Evolutionary conservation across 495 filamentous ascomycete species (phyloP), one percentile per base, ranked within the genome.

Genomic region (Geoglossum glabrum): DNA sequence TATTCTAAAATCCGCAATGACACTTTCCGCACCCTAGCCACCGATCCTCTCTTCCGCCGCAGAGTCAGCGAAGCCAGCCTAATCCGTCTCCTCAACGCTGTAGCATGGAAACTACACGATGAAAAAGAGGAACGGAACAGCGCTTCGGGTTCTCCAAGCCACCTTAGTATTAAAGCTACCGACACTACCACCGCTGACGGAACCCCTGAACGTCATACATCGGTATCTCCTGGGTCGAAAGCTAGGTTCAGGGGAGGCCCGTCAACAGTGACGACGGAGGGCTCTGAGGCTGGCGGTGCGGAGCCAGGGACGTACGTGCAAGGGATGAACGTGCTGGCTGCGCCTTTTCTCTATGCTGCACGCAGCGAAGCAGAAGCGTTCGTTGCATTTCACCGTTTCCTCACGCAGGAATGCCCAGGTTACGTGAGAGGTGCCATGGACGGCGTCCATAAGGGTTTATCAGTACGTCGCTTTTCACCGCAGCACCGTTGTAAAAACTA

Each of bases 271-370:
- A 58, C 74, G 1, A 81, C 76, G 5, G 79, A 84, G 61, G 78
- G 74, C 47, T 80, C 76, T 25, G 77, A 81, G 50, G 66, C 62
- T 10, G 69, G 67, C 23, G 70, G 74, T 1, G 72, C 71, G 17
- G 82, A 85, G 59, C 76, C 82, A 15, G 85, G 85, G 13, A 87
- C 86, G 56, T 99, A 99, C 67, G 93, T 97, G 5, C 92, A 99
- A 67, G 92, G 92, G 58, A 97, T 98, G 92, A 98, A 97, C 66
- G 90, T 97, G n/a, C 79, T 98, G n/a, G 90, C 87, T 36, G 92
- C 92, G 9, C 93, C 92, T 0, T 96, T 99, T 64, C 76, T 97
- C 45, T 99, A 99, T 69, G 88, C 90, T 2, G 89, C 92, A 19
- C 82, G 86, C 60, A 94, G 86, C 64, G 92, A 99, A 68, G 85